phyloP scores from a whole-genome alignment of 148 eudicot species.

The Euryodendron excelsum region DNA sequence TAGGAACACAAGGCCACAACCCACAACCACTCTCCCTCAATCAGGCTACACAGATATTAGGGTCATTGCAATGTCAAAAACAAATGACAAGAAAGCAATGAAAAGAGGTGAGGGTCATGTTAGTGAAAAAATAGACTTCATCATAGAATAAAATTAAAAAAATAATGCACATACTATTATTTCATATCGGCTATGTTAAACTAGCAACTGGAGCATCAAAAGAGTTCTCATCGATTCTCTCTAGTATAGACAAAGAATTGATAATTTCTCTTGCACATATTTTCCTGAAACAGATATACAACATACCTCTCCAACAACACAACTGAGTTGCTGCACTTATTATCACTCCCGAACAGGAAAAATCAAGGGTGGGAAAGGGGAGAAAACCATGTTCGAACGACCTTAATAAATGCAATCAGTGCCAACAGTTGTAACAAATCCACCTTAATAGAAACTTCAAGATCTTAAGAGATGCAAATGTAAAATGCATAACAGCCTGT shows the following conservation, averaged over 20 bases:
- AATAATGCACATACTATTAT: not conserved
- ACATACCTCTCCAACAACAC: not conserved
- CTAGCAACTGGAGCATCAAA: not conserved
- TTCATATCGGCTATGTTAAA: not conserved
- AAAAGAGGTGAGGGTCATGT: not conserved
- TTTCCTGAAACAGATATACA: not conserved
- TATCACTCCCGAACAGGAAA: not conserved
- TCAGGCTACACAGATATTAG: not conserved
- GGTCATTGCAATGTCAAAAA: not conserved
- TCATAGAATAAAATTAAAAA: not conserved
- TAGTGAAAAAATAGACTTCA: not conserved
- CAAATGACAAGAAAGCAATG: constrained; percentile 1
- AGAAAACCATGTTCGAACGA: not conserved
- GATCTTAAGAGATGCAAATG: not conserved
- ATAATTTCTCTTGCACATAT: not conserved
- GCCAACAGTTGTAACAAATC: not conserved
- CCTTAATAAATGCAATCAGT: not conserved
- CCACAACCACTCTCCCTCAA: not conserved
- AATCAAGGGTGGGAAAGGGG: not conserved
- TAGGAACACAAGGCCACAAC: not conserved
- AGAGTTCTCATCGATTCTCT: not conserved
- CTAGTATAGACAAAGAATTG: not conserved
- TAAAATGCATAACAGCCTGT: not conserved
- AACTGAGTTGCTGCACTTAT: not conserved
- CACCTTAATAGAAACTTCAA: not conserved